Percentiles rank a stretch among this genome's conserved stretches.
Conservation (phyloP, 1,284 basidiomycete genomes). For the Clitocybe nebularis region DNA sequence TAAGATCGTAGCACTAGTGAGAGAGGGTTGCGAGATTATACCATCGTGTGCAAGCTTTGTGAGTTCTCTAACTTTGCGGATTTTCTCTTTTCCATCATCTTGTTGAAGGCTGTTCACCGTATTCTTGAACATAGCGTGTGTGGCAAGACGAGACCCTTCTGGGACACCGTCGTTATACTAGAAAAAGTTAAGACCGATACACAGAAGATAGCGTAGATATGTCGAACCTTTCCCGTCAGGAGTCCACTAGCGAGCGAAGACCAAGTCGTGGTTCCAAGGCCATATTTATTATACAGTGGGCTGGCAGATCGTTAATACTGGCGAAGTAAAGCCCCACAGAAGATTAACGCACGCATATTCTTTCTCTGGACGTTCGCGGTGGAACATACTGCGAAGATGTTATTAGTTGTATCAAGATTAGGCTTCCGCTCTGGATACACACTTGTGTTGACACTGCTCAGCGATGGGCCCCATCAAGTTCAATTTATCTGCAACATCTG, state of each 20-base stretch:
- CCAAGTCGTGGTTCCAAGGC: slow-evolving; percentile 71
- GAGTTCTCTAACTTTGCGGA: slow-evolving; percentile 18
- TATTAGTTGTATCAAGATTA: not conserved
- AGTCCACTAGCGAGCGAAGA: slow-evolving; percentile 71
- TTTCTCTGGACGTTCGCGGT: slow-evolving; percentile 74
- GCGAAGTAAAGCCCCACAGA: not conserved
- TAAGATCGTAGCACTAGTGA: not conserved
- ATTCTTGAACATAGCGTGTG: slow-evolving; percentile 11
- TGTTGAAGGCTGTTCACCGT: slow-evolving; percentile 13
- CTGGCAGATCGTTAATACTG: no score
- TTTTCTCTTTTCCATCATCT: slow-evolving; percentile 16
- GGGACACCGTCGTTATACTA: slow-evolving; percentile 20
- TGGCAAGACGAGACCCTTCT: slow-evolving; percentile 15
- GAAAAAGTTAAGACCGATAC: no score
- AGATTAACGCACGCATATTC: slow-evolving; percentile 63
- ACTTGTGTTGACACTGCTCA: slow-evolving; percentile 79
- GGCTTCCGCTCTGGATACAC: slow-evolving; percentile 9
- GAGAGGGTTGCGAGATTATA: slow-evolving; percentile 1
- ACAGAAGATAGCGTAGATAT: no score
- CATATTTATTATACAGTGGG: slow-evolving; percentile 58
- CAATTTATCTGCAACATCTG: slow-evolving; percentile 69
- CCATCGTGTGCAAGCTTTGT: slow-evolving; percentile 18
- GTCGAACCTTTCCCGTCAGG: slow-evolving; percentile 22
- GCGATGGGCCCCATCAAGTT: slow-evolving; percentile 71
- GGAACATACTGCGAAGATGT: slow-evolving; percentile 52